These are phyloP conservation scores for Bromus sterilis DNA, from an alignment of 176 grass and related monocot species.

Conservation along the genomic window DNA sequence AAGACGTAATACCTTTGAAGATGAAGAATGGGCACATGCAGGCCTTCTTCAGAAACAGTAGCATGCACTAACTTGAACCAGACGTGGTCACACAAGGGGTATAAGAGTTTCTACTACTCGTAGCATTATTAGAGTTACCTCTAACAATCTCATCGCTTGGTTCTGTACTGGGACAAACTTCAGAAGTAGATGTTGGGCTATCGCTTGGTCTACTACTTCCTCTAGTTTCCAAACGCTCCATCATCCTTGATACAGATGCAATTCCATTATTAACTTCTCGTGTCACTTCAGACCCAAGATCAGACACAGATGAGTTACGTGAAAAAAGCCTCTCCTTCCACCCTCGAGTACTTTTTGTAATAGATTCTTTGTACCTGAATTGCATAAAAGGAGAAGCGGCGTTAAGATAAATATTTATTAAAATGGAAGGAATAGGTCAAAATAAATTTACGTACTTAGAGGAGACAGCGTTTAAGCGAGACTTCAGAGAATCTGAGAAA, in stretches of 20 bases:
- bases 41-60: conserved; percentile 27
- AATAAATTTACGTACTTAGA: conserved; percentile 49
- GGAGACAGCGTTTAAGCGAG: conserved; percentile 77
- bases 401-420: conserved; percentile 12
- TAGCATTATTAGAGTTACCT: conserved; percentile 22
- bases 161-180: conserved; percentile 1
- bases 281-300: conserved; percentile 91
- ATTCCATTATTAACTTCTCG: conserved; percentile 94
- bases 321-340: conserved; percentile 92
- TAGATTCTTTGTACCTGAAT: conserved; percentile 86
- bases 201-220: conserved; percentile 33
- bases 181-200: conserved; percentile 35
- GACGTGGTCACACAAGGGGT: conserved; percentile 39
- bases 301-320: conserved; percentile 57
- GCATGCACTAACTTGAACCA: conserved; percentile 31
- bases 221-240: conserved; percentile 88
- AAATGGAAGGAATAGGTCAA: neutral
- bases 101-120: conserved; percentile 22
- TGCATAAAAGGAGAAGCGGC: neutral
- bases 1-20: conserved; percentile 29
- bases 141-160: conserved; percentile 30
- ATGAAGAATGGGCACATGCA: conserved; percentile 26
- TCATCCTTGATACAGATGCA: conserved; percentile 82
- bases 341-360: conserved; percentile 90
- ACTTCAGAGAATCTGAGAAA: conserved; percentile 86